These are phyloP conservation scores for Nicotiana knightiana DNA, from an alignment of 257 asterid species.

Conservation along the genomic window DNA sequence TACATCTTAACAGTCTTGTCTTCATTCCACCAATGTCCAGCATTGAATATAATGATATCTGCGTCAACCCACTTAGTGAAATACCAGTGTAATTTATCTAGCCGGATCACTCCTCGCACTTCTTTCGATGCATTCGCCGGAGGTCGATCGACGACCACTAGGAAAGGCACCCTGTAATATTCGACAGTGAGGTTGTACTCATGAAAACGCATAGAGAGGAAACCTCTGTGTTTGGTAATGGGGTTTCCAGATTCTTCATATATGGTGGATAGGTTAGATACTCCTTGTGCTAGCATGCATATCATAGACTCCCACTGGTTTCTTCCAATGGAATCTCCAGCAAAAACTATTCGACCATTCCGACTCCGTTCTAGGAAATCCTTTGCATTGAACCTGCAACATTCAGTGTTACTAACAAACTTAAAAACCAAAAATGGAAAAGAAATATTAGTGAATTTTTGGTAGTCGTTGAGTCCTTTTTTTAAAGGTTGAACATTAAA, in stretches of 20 bases:
- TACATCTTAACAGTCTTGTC: slow-evolving; percentile 73
- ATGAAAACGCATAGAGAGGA: slow-evolving; percentile 62
- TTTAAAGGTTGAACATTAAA: too few species aligned
- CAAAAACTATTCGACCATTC: slow-evolving; percentile 63
- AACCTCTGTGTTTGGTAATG: slow-evolving; percentile 81
- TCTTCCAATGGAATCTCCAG: slow-evolving; percentile 90
- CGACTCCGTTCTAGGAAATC: slow-evolving; percentile 48
- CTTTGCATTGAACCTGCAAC: slow-evolving; percentile 48
- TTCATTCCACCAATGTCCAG: slow-evolving; percentile 95
- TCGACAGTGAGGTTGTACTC: slow-evolving; percentile 76
- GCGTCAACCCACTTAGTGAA: slow-evolving; percentile 69
- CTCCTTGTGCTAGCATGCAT: slow-evolving; percentile 82
- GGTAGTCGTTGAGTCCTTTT: background rate
- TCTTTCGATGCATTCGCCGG: slow-evolving; percentile 44
- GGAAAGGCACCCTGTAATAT: slow-evolving; percentile 78
- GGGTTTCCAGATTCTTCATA: slow-evolving; percentile 72
- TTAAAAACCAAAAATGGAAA: background rate
- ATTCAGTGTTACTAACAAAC: background rate
- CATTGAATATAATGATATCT: slow-evolving; percentile 58
- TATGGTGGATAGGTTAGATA: slow-evolving; percentile 44
- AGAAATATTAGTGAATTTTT: background rate
- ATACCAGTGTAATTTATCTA: slow-evolving; percentile 76
- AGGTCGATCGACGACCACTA: slow-evolving; percentile 50
- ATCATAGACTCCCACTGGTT: slow-evolving; percentile 96
- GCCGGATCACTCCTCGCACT: slow-evolving; percentile 56